A percentile compares a stretch with the other conserved stretches of the same genome.
Conservation (phyloP, 495 filamentous ascomycete species). For the Xylaria telfairii region DNA sequence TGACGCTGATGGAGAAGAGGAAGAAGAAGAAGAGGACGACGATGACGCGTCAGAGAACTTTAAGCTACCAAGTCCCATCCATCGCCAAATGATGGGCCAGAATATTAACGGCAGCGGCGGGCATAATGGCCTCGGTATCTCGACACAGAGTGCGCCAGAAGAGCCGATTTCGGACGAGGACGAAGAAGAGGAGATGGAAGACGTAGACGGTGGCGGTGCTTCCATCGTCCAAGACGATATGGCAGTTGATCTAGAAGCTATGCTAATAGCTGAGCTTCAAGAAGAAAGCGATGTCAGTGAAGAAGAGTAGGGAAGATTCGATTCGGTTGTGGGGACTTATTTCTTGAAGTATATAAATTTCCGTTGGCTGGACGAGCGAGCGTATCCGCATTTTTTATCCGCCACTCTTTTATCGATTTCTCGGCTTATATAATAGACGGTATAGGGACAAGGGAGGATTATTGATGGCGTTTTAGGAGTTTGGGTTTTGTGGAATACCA, state of each 20-base stretch:
- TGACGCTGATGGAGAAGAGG: conserved; percentile 28
- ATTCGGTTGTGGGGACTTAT: neutral
- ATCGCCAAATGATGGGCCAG: conserved; percentile 33
- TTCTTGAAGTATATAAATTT: neutral
- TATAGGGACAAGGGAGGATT: neutral
- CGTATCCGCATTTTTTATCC: conserved; percentile 5
- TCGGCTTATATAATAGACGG: neutral
- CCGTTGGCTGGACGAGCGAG: conserved; percentile 14
- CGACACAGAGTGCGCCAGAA: conserved; percentile 14
- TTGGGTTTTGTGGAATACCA: conserved; percentile 1
- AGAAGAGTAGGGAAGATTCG: conserved; percentile 36
- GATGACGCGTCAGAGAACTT: conserved; percentile 41
- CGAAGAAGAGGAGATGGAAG: conserved; percentile 40
- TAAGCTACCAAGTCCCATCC: conserved; percentile 44
- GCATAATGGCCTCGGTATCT: conserved; percentile 1
- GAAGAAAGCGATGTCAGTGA: conserved; percentile 50
- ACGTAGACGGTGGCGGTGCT: conserved; percentile 32
- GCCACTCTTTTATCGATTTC: neutral
- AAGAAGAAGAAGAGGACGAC: conserved; percentile 41
- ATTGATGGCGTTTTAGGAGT: conserved; percentile 15
- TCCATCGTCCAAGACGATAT: conserved; percentile 37
- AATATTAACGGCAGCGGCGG: conserved; percentile 21
- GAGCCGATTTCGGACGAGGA: conserved; percentile 24
- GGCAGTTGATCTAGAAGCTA: conserved; percentile 45
- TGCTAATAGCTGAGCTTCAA: conserved; percentile 45